These are phyloP conservation scores for Anethum foeniculum DNA, from an alignment of 140 eudicot species.

Conservation along the genomic window DNA sequence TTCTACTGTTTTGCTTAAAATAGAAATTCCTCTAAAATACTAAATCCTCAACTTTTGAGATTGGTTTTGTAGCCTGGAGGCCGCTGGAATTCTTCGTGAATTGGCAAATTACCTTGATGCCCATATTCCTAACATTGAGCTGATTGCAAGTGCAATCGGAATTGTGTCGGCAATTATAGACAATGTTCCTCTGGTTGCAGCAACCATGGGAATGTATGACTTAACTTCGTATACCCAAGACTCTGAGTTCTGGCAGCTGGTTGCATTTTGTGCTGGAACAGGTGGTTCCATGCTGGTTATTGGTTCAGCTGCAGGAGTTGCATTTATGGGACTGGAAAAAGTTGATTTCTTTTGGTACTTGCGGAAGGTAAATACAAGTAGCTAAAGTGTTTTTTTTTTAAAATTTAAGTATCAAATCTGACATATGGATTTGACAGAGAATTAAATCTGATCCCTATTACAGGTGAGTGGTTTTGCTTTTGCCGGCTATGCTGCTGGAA, in stretches of 20 bases:
- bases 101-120: conserved; percentile 90
- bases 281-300: conserved; percentile 98
- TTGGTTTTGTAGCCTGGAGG: conserved; percentile 56
- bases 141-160: conserved; percentile 93
- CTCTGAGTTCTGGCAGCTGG: conserved; percentile 87
- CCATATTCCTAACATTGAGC: conserved; percentile 57
- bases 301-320: conserved; percentile 99
- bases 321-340: conserved; percentile 97
- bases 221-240: conserved; percentile 80
- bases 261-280: conserved; percentile 94
- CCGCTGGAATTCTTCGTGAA: conserved; percentile 92
- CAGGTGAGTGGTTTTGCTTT: conserved; percentile 94
- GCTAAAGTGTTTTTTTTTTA: neutral
- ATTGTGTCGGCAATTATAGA: conserved; percentile 86
- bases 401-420: neutral
- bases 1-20: neutral
- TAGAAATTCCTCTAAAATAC: neutral
- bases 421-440: neutral
- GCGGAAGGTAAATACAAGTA: conserved; percentile 44
- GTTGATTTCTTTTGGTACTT: conserved; percentile 94
- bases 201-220: conserved; percentile 98
- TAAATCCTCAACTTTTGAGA: conserved; percentile 8
- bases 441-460: neutral
- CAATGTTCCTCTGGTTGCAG: conserved; percentile 96
- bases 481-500: conserved; percentile 96